These are phyloP conservation scores for Nemania diffusa DNA, from an alignment of 2,329 filamentous ascomycete species.

Conservation along the genomic window DNA sequence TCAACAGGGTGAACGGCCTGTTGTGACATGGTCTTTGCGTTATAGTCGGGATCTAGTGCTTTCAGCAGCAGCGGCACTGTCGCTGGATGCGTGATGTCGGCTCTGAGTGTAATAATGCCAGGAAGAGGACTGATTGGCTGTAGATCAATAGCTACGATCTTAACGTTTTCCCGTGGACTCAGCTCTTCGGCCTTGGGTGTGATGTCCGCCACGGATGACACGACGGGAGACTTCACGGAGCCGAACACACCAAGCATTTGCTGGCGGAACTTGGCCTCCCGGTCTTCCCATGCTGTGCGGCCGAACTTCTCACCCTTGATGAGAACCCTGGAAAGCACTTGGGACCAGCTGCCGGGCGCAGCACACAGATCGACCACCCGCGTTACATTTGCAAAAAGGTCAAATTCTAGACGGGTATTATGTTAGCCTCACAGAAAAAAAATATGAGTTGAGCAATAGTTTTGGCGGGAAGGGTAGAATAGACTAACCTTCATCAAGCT, in stretches of 20 bases:
- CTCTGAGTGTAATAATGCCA: slow-evolving; percentile 90
- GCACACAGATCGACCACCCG: slow-evolving; percentile 96
- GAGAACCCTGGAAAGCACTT: slow-evolving; percentile 91
- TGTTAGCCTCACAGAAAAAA: slow-evolving; percentile 25
- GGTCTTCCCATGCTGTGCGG: slow-evolving; percentile 85
- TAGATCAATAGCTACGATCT: slow-evolving; percentile 94
- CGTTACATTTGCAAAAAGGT: slow-evolving; percentile 89
- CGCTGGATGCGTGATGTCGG: slow-evolving; percentile 96
- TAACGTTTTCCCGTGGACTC: slow-evolving; percentile 74
- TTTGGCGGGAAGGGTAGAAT: not conserved
- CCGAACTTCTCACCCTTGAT: slow-evolving; percentile 95
- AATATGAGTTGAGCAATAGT: not conserved
- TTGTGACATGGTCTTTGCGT: slow-evolving; percentile 57
- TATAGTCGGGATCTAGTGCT: slow-evolving; percentile 80
- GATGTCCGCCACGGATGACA: slow-evolving; percentile 38
- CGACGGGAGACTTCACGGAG: slow-evolving; percentile 43
- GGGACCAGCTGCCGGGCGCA: slow-evolving; percentile 95
- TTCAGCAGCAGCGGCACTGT: slow-evolving; percentile 89
- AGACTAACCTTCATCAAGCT: slow-evolving; percentile 79
- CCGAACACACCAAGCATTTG: slow-evolving; percentile 67
- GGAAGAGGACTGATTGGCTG: slow-evolving; percentile 95
- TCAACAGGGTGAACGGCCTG: slow-evolving; percentile 83
- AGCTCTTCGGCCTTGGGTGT: slow-evolving; percentile 43
- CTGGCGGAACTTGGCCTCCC: slow-evolving; percentile 73
- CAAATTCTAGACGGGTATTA: slow-evolving; percentile 77